Evolutionary conservation across 2,329 filamentous ascomycete genomes (phyloP).

Genomic region (Talaromyces marneffei): DNA sequence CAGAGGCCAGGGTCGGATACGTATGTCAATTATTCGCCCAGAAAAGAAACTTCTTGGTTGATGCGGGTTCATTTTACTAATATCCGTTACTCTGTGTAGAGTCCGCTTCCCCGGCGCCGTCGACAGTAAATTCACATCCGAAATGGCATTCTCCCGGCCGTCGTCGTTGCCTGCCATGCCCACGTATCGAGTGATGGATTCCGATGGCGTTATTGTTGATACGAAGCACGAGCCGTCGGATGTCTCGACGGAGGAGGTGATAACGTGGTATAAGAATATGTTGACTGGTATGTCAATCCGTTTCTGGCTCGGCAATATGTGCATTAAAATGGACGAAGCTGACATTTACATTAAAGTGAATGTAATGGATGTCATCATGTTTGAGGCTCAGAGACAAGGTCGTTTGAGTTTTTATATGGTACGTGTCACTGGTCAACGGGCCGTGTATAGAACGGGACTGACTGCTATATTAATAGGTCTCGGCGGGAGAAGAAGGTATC

Average conservation of each 20-base stretch:
- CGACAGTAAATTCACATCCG: constrained; percentile 83
- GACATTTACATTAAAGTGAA: constrained; percentile 44
- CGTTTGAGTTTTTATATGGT: constrained; percentile 96
- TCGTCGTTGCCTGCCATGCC: constrained; percentile 69
- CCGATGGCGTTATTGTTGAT: constrained; percentile 79
- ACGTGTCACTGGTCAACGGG: no score
- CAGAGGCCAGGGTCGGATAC: constrained; percentile 55
- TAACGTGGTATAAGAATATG: constrained; percentile 61
- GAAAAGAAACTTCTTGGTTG: not conserved
- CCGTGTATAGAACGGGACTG: not conserved
- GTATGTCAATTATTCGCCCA: constrained; percentile 38
- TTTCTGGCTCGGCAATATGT: no score
- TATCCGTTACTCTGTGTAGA: constrained; percentile 30
- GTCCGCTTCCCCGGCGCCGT: constrained; percentile 84
- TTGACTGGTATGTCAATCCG: constrained; percentile 41
- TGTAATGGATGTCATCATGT: constrained; percentile 97
- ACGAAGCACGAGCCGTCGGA: constrained; percentile 59
- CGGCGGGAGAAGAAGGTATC: constrained; percentile 88
- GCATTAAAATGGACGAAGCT: not conserved
- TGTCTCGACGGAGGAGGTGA: constrained; percentile 57
- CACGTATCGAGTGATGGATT: constrained; percentile 87
- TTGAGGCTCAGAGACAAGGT: constrained; percentile 94
- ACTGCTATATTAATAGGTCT: constrained; percentile 46
- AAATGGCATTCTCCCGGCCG: constrained; percentile 70
- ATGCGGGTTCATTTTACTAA: not conserved